Conservation (phyloP, 139 green algal species). For the Ettlia oleoabundans region DNA sequence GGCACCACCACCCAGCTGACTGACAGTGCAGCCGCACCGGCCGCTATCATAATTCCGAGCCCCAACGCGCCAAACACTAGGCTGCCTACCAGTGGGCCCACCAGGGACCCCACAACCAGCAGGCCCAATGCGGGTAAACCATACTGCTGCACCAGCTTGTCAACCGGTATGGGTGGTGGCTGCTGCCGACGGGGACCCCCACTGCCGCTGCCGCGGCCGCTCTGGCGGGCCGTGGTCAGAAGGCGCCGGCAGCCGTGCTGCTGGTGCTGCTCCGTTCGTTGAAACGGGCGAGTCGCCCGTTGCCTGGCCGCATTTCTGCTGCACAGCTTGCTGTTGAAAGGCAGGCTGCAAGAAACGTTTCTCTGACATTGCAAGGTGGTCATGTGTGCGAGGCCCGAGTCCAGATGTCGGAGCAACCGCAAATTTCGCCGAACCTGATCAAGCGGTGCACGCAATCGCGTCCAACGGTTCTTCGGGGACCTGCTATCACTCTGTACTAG, state of each 20-base stretch:
- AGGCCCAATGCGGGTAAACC: conserved; percentile 17
- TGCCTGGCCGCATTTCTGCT: no score
- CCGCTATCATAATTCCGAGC: not conserved
- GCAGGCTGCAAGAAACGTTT: no score
- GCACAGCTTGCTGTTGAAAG: no score
- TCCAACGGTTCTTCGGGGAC: no score
- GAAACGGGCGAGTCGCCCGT: no score
- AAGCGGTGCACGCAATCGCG: no score
- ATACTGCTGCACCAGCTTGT: conserved; percentile 26
- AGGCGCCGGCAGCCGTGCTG: not conserved
- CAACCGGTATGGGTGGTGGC: not conserved
- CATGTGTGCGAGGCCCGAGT: no score
- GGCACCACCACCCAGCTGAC: conserved; percentile 18
- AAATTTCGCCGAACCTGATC: no score
- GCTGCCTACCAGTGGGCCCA: conserved; percentile 16
- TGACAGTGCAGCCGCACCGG: not conserved
- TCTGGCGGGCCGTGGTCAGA: not conserved
- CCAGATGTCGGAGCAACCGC: no score
- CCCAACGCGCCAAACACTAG: conserved; percentile 10
- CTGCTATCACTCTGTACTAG: no score
- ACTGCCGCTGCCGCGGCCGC: not conserved
- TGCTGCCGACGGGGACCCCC: not conserved
- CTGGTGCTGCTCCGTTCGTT: not conserved
- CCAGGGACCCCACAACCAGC: not conserved
- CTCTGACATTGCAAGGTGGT: no score